Percentiles rank a stretch among this genome's conserved stretches.
Conservation (phyloP, 225 moss, liverwort and hornwort genomes). For the Bryum argenteum region DNA sequence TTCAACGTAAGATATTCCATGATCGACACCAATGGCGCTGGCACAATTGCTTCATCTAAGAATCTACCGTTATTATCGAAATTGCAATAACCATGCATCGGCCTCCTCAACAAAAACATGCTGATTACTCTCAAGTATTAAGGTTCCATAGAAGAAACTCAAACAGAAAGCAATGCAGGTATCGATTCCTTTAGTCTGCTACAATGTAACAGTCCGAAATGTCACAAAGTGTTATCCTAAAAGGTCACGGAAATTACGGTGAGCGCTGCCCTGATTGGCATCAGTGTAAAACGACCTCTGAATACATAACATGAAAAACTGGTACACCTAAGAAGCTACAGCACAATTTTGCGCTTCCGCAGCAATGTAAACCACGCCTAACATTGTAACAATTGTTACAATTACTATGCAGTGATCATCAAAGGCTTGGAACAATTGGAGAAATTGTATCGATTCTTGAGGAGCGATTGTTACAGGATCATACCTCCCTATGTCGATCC, state of each 20-base stretch:
- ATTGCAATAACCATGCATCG: not conserved
- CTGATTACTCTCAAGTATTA: not conserved
- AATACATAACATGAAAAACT: slow-evolving; percentile 19
- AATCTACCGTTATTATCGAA: not conserved
- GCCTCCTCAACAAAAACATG: not conserved
- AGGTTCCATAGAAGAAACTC: not conserved
- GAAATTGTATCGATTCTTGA: not conserved
- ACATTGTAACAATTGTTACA: slow-evolving; percentile 21
- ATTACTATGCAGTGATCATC: not conserved
- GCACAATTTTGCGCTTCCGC: too few relatives aligned
- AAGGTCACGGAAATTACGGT: slow-evolving; percentile 14
- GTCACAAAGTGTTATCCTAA: slow-evolving; percentile 16
- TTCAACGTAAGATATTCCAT: not conserved
- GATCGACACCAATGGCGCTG: not conserved
- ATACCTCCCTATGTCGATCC: slow-evolving; percentile 66
- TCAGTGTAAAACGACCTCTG: slow-evolving; percentile 10
- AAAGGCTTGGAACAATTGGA: slow-evolving; percentile 12
- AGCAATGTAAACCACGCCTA: slow-evolving; percentile 19
- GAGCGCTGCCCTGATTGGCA: slow-evolving; percentile 21
- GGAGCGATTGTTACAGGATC: not conserved
- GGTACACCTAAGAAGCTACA: not conserved
- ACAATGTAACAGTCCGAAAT: slow-evolving; percentile 3
- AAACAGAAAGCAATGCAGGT: not conserved
- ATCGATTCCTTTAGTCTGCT: not conserved
- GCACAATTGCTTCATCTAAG: not conserved